Evolutionary conservation across 345 rosid species (phyloP), one percentile per base, ranked within the genome.

Genomic region (Jatropha curcas): DNA sequence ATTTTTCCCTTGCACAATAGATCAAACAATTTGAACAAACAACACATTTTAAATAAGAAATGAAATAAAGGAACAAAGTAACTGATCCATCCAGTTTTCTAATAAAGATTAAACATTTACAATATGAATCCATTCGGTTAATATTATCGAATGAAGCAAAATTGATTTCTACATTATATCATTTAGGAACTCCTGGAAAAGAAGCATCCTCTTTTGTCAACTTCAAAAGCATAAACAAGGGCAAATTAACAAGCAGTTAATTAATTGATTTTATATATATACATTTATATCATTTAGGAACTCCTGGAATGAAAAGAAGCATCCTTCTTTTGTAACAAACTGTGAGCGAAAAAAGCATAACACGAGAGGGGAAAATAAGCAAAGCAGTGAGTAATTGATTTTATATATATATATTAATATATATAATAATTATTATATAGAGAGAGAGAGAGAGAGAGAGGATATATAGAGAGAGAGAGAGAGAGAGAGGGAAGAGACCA

Each of bases 401-500:
- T n/a, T n/a, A n/a, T n/a, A n/a, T n/a, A n/a, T n/a, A n/a, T n/a
- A n/a, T n/a, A n/a, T n/a, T n/a, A n/a, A n/a, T n/a, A n/a, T n/a
- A n/a, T n/a, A n/a, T n/a, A n/a, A n/a, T n/a, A n/a, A n/a, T n/a
- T n/a, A n/a, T n/a, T n/a, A n/a, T n/a, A n/a, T n/a, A n/a, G n/a
- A n/a, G n/a, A n/a, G n/a, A n/a, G n/a, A n/a, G n/a, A n/a, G n/a
- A n/a, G n/a, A n/a, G n/a, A n/a, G n/a, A n/a, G n/a, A n/a, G n/a
- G n/a, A n/a, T n/a, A n/a, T 10, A 39, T 8, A n/a, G 19, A 50
- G 24, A 27, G 50, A 37, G 62, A 55, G 27, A 28, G 39, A 14
- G 45, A 19, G 67, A 68, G 34, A 67, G 73, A 27, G 60, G 14
- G 24, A 68, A n/a, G 75, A 72, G 27, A 79, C 87, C 71, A 58